Percentiles rank a stretch among this genome's conserved stretches.
Evolutionary conservation across 495 filamentous ascomycete species (phyloP).

Genomic region (Penicillium longicatenatum): DNA sequence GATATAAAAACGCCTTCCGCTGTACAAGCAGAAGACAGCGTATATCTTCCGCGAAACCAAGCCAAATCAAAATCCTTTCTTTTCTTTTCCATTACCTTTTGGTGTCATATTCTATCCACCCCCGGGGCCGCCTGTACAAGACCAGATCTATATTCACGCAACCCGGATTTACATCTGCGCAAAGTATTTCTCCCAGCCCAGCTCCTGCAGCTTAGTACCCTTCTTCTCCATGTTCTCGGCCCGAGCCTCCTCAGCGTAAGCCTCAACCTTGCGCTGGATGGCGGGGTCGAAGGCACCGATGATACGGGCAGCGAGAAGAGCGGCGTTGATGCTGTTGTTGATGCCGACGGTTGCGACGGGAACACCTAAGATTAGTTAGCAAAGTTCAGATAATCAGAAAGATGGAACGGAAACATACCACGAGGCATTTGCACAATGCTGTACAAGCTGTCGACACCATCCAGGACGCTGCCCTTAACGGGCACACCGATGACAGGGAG

Average conservation of each 20-base stretch:
- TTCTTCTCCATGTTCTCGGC: conserved; percentile 61
- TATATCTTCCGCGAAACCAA: conserved; percentile 7
- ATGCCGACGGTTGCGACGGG: conserved; percentile 90
- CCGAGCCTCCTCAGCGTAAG: conserved; percentile 71
- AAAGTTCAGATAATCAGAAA: conserved; percentile 2
- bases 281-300: conserved; percentile 66
- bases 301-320: conserved; percentile 83
- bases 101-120: neutral
- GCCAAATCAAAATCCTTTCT: neutral
- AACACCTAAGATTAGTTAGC: conserved; percentile 55
- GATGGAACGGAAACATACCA: conserved; percentile 36
- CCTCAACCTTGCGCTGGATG: conserved; percentile 61
- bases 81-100: conserved; percentile 6
- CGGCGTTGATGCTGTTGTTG: conserved; percentile 92
- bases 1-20: conserved; percentile 18
- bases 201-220: conserved; percentile 48
- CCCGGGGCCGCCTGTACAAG: neutral
- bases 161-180: conserved; percentile 51
- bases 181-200: conserved; percentile 73
- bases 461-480: conserved; percentile 80
- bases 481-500: conserved; percentile 93
- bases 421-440: conserved; percentile 94
- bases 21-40: conserved; percentile 14
- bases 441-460: conserved; percentile 86
- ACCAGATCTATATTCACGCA: neutral